Evolutionary conservation across 148 eudicot genomes (phyloP).

Genomic region (Fallopia convolvulus): DNA sequence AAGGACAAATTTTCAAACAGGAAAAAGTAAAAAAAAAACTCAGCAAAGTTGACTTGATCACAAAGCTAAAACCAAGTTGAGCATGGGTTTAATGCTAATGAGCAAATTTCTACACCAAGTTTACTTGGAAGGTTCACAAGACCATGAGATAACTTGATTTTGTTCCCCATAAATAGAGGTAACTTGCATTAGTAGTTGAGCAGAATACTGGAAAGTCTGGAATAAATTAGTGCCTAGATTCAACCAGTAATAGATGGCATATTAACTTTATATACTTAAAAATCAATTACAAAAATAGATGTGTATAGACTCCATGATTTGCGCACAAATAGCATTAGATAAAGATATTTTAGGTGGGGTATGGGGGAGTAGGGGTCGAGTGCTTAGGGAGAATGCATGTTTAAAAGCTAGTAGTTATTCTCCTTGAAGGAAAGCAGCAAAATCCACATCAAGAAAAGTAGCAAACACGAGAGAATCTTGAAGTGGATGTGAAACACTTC

Average conservation of each 20-base stretch:
- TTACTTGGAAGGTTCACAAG: background rate
- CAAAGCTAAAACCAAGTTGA: no score
- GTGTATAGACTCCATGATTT: background rate
- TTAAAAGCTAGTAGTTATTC: background rate
- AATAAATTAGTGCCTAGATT: background rate
- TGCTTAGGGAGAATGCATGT: background rate
- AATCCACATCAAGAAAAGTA: background rate
- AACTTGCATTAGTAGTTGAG: background rate
- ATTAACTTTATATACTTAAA: background rate
- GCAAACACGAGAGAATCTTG: background rate
- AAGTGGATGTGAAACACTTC: background rate
- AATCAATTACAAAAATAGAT: background rate
- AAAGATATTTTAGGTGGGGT: no score
- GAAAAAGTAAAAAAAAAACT: background rate
- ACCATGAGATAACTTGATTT: background rate
- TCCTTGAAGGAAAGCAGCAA: background rate
- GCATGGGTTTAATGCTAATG: background rate
- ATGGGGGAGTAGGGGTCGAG: no score
- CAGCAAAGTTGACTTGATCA: no score
- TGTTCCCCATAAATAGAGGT: background rate
- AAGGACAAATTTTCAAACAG: background rate
- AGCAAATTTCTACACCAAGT: background rate
- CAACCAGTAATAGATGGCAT: background rate
- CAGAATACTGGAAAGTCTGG: background rate
- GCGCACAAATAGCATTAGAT: background rate